Evolutionary conservation across 129 eudicot genomes (phyloP).

Genomic region (Lactuca saligna): DNA sequence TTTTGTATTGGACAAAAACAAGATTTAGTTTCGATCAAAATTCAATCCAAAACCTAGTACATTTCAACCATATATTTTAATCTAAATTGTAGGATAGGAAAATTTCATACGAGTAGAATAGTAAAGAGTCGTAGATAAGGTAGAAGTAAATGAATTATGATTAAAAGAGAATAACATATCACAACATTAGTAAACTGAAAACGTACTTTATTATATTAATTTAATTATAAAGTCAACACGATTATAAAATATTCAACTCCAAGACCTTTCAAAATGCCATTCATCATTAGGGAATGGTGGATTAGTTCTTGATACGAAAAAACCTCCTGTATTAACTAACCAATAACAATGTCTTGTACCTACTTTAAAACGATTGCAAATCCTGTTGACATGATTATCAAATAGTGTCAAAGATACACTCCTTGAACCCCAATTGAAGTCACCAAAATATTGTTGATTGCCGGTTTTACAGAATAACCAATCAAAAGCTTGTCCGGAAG

Average conservation of each 20-base stretch:
- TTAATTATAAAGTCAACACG: background rate
- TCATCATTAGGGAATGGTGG: background rate
- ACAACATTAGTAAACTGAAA: background rate
- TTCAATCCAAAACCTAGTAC: too few species aligned
- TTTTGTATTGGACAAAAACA: too few species aligned
- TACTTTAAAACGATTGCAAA: background rate
- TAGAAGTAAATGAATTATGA: too few species aligned
- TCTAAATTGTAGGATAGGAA: too few species aligned
- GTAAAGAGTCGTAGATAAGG: too few species aligned
- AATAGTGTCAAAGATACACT: background rate
- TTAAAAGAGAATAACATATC: background rate
- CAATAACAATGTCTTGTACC: conserved; percentile 22
- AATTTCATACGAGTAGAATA: too few species aligned
- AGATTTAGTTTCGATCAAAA: too few species aligned
- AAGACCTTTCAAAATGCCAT: conserved; percentile 5
- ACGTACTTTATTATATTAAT: background rate
- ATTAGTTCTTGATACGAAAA: background rate
- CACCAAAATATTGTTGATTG: background rate
- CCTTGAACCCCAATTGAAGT: background rate
- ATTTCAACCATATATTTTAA: too few species aligned
- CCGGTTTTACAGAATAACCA: background rate
- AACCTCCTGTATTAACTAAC: conserved; percentile 6
- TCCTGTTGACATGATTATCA: background rate
- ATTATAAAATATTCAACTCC: background rate
- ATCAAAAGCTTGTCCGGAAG: background rate